phyloP scores from a whole-genome alignment of 139 green algal genomes.

The Yamagishiella unicocca region DNA sequence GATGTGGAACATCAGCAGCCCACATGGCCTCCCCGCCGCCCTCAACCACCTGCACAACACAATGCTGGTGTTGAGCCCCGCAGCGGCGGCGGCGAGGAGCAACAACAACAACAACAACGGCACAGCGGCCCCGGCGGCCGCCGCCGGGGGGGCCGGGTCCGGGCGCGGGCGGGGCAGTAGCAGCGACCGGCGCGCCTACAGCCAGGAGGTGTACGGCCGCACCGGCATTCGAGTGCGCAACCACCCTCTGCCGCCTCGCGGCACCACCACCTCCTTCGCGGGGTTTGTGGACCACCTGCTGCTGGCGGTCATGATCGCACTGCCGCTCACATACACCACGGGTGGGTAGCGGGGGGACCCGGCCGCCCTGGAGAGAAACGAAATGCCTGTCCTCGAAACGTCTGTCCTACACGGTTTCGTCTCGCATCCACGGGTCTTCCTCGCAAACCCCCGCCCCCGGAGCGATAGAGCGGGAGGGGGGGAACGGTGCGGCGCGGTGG shows the following conservation, averaged over 20 bases:
- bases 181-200: background rate
- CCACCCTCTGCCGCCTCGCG: conserved; percentile 20
- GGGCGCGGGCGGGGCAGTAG: too few relatives aligned
- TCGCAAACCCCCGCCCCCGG: too few relatives aligned
- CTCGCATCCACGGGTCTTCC: too few relatives aligned
- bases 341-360: too few relatives aligned
- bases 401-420: too few relatives aligned
- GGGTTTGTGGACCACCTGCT: conserved; percentile 5
- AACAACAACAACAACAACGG: too few relatives aligned
- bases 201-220: background rate
- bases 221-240: background rate
- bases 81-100: background rate
- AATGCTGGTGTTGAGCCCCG: background rate
- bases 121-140: too few relatives aligned
- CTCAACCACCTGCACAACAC: conserved; percentile 4
- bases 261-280: background rate
- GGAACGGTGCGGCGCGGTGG: background rate
- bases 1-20: conserved; percentile 32
- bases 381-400: too few relatives aligned
- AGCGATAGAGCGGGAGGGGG: too few relatives aligned
- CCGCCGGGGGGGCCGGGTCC: too few relatives aligned
- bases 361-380: too few relatives aligned
- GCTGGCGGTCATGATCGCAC: background rate
- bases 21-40: background rate
- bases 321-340: conserved; percentile 9